These are phyloP conservation scores for Scedosporium apiospermum DNA, from an alignment of 2,329 filamentous ascomycete species.

Conservation along the genomic window DNA sequence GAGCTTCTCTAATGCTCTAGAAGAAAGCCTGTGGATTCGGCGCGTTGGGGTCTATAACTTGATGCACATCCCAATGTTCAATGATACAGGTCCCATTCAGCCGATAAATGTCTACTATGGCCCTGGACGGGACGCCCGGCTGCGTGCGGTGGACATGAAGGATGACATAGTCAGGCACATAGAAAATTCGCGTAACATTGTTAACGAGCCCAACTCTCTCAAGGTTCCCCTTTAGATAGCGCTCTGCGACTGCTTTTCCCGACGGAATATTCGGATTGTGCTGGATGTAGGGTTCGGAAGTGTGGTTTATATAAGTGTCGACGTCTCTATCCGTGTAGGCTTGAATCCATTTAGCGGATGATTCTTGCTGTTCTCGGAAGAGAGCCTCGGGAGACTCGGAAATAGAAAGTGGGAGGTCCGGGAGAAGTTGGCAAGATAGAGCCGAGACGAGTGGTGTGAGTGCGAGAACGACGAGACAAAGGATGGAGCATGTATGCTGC, in stretches of 20 bases:
- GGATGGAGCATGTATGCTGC: too few species aligned
- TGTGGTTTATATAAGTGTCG: conserved; percentile 4
- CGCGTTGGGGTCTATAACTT: conserved; percentile 6
- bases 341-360: background rate
- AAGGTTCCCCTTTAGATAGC: background rate
- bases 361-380: background rate
- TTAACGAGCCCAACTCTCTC: background rate
- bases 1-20: too few species aligned
- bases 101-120: conserved; percentile 10
- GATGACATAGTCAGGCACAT: background rate
- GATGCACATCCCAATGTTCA: conserved; percentile 11
- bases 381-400: background rate
- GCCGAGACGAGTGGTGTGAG: too few species aligned
- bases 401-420: background rate
- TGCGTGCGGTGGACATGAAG: background rate
- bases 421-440: background rate
- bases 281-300: conserved; percentile 10
- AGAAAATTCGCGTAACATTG: background rate
- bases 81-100: conserved; percentile 11
- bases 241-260: background rate
- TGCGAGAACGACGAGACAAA: too few species aligned
- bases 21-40: conserved; percentile 9
- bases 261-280: conserved; percentile 10
- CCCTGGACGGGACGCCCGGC: conserved; percentile 1
- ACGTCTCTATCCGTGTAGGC: background rate